phyloP scores from a whole-genome alignment of 2,329 filamentous ascomycete genomes.

The Apiospora marii region DNA sequence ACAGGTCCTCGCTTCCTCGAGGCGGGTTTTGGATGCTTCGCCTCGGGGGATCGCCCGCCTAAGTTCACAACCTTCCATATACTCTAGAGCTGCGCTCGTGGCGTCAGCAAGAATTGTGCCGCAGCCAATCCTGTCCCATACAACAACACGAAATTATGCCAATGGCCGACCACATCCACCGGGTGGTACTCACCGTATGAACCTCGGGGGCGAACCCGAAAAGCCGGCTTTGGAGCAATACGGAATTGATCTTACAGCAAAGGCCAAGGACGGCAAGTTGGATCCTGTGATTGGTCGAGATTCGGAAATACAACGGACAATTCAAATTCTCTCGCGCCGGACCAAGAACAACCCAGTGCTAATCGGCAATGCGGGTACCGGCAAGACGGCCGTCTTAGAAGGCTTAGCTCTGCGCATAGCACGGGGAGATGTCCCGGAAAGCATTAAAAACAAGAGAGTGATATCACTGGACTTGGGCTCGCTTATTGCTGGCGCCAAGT shows the following conservation, averaged over 20 bases:
- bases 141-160: slow-evolving; percentile 61
- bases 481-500: slow-evolving; percentile 95
- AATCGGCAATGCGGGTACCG: slow-evolving; percentile 90
- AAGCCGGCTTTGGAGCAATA: slow-evolving; percentile 92
- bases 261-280: slow-evolving; percentile 86
- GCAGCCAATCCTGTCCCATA: slow-evolving; percentile 33
- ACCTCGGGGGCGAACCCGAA: slow-evolving; percentile 71
- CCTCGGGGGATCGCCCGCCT: slow-evolving; percentile 36
- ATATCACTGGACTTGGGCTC: slow-evolving; percentile 88
- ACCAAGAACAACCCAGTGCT: slow-evolving; percentile 97
- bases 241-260: slow-evolving; percentile 87
- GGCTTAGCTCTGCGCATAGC: slow-evolving; percentile 91
- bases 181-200: slow-evolving; percentile 93
- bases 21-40: slow-evolving; percentile 43
- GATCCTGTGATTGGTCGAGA: slow-evolving; percentile 97
- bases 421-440: slow-evolving; percentile 91
- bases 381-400: slow-evolving; percentile 93
- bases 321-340: slow-evolving; percentile 88
- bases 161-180: slow-evolving; percentile 85
- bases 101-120: slow-evolving; percentile 29
- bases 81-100: slow-evolving; percentile 36
- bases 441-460: slow-evolving; percentile 92
- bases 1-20: slow-evolving; percentile 46
- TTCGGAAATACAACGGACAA: slow-evolving; percentile 89
- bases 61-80: slow-evolving; percentile 32